These are phyloP conservation scores for Candida krabiensis DNA, from an alignment of 805 yeast genomes.

Conservation along the genomic window DNA sequence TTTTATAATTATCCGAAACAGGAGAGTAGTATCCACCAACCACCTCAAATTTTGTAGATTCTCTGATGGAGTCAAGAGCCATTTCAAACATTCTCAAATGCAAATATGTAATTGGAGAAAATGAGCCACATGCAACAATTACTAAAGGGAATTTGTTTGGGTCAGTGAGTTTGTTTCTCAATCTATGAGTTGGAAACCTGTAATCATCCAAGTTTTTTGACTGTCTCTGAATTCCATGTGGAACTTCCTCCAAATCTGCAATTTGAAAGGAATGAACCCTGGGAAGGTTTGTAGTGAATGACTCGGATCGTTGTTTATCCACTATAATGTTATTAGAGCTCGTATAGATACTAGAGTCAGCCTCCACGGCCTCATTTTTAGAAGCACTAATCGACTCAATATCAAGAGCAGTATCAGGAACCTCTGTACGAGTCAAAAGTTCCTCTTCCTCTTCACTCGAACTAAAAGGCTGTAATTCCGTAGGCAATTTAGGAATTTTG, in stretches of 20 bases:
- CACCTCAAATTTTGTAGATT: slow-evolving; percentile 91
- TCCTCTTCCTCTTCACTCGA: slow-evolving; percentile 47
- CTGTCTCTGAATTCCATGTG: slow-evolving; percentile 89
- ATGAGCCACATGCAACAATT: slow-evolving; percentile 96
- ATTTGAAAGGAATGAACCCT: slow-evolving; percentile 59
- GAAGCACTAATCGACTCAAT: slow-evolving; percentile 7
- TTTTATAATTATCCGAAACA: slow-evolving; percentile 87
- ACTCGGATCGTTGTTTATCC: slow-evolving; percentile 30
- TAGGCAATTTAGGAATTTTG: slow-evolving; percentile 44
- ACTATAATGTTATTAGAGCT: not conserved
- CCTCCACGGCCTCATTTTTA: not conserved
- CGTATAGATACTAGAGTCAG: not conserved
- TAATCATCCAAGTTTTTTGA: slow-evolving; percentile 70
- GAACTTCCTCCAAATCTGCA: slow-evolving; percentile 96
- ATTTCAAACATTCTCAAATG: slow-evolving; percentile 98
- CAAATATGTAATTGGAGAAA: slow-evolving; percentile 91
- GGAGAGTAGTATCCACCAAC: slow-evolving; percentile 97
- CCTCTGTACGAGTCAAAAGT: slow-evolving; percentile 16
- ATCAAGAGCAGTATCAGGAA: slow-evolving; percentile 6
- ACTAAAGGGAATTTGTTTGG: slow-evolving; percentile 85
- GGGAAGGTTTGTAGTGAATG: slow-evolving; percentile 35
- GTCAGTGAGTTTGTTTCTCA: slow-evolving; percentile 68
- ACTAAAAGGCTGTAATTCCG: slow-evolving; percentile 58
- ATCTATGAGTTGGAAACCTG: slow-evolving; percentile 83
- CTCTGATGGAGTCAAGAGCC: slow-evolving; percentile 93